Evolutionary conservation across 2,329 filamentous ascomycete species (phyloP), one percentile per base, ranked within the genome.

Genomic region (Xylaria digitata): DNA sequence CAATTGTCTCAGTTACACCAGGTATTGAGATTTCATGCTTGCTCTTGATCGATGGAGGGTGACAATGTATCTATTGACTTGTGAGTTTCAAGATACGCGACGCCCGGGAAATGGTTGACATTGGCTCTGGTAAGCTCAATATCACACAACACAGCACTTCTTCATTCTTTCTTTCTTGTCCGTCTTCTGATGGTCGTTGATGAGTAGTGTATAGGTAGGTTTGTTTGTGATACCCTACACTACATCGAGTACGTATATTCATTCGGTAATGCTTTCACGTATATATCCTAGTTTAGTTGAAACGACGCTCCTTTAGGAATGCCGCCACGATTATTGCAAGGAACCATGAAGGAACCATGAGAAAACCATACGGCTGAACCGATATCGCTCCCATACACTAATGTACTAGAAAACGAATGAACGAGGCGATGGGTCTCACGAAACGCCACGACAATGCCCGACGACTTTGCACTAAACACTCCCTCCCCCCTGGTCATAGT

Each of bases 361-460:
- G 40, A 23, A 46, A 8, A 37, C 34, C 34, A 37, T 6, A 37
- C 63, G 32, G 49, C 43, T 55, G 34, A 43, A 34, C 62, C 63
- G 66, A 68, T 66, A 34, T 66, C 66, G 66, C 62, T 68, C 52
- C n/a, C 30, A 32, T n/a, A 34, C 32, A 37, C 34, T 37, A 37
- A 37, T 37, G 34, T 26, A 19, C 6, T 26, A 26, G 26, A 48
- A 34, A 42, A 40, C 26, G 23, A 19, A 34, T 52, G 48, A 15
- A 56, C 61, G 32, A 56, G 56, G 34, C 13, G 17, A 32, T 54
- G 37, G 42, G 48, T 26, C 32, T 42, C 11, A 34, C 56, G 26
- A 54, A 55, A 65, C 61, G 61, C 57, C 40, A 63, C 66, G 63
- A 58, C 46, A 59, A 59, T 52, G 62, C 58, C 57, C 54, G 56